phyloP scores from a whole-genome alignment of 345 rosid species.

The Trapa incisa region DNA sequence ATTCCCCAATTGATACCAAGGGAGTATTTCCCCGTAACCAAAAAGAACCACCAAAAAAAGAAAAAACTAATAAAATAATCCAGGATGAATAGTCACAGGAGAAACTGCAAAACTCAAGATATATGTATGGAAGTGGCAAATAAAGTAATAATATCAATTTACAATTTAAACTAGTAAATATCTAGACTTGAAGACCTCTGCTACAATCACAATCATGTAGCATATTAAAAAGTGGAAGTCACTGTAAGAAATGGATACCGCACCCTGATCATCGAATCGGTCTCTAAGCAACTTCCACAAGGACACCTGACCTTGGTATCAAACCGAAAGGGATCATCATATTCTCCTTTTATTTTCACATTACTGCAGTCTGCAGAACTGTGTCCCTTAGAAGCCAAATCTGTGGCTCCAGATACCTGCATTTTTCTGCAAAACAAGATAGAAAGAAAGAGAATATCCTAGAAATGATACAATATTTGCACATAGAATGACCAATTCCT shows the following conservation, averaged over 20 bases:
- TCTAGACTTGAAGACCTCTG: too few relatives aligned
- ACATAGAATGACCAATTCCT: neutral
- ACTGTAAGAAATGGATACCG: neutral
- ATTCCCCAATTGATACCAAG: neutral
- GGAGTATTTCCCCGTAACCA: neutral
- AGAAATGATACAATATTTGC: neutral
- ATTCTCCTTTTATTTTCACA: constrained; percentile 51
- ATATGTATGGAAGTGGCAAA: neutral
- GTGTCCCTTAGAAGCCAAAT: constrained; percentile 73
- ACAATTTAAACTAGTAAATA: too few relatives aligned
- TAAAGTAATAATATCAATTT: neutral
- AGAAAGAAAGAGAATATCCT: neutral
- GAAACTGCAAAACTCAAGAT: too few relatives aligned
- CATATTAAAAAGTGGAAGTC: neutral
- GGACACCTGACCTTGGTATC: constrained; percentile 78
- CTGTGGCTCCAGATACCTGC: constrained; percentile 85
- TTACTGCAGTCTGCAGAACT: constrained; percentile 53
- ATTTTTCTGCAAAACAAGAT: constrained; percentile 45
- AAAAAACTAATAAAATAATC: neutral
- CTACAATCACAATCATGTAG: neutral
- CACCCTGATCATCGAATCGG: constrained; percentile 75
- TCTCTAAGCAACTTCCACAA: constrained; percentile 68
- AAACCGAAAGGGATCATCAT: constrained; percentile 33
- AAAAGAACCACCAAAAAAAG: neutral
- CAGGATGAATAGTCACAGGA: neutral